Conservation (phyloP, 352 stramenopile species). For the Globisporangium ultimum region DNA sequence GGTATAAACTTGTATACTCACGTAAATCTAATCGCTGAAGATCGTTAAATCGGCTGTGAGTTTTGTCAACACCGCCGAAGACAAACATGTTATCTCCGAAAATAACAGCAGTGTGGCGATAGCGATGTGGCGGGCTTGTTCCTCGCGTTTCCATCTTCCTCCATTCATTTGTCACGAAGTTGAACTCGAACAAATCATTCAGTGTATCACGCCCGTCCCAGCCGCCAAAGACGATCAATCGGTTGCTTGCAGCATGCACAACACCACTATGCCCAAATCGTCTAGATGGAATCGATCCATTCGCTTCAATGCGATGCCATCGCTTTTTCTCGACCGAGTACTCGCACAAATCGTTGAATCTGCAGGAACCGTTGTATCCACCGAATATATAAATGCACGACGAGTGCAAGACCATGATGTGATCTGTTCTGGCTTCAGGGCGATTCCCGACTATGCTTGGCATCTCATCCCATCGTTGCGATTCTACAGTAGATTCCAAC, state of each 20-base stretch:
- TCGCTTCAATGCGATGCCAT: conserved; percentile 49
- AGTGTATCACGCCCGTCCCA: conserved; percentile 87
- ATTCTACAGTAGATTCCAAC: conserved; percentile 18
- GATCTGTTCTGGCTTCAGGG: conserved; percentile 77
- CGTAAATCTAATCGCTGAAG: conserved; percentile 71
- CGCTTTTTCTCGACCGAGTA: conserved; percentile 59
- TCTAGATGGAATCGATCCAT: conserved; percentile 47
- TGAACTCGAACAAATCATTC: conserved; percentile 82
- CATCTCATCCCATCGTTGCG: conserved; percentile 75
- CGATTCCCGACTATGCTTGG: conserved; percentile 52
- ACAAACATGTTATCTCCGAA: conserved; percentile 87
- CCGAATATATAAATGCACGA: conserved; percentile 86
- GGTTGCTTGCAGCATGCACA: conserved; percentile 62
- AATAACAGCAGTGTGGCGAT: conserved; percentile 83
- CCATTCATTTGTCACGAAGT: conserved; percentile 68
- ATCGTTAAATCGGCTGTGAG: conserved; percentile 85
- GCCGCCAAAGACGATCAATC: conserved; percentile 82
- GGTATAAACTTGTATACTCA: conserved; percentile 5
- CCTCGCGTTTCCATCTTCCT: conserved; percentile 54
- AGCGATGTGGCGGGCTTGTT: conserved; percentile 65
- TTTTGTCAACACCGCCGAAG: conserved; percentile 89
- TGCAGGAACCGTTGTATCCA: conserved; percentile 80
- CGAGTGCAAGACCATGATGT: conserved; percentile 83
- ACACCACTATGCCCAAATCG: conserved; percentile 84
- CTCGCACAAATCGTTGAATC: conserved; percentile 83